These are phyloP conservation scores for Samsoniella hepiali DNA, from an alignment of 2,329 filamentous ascomycete species.

Conservation along the genomic window DNA sequence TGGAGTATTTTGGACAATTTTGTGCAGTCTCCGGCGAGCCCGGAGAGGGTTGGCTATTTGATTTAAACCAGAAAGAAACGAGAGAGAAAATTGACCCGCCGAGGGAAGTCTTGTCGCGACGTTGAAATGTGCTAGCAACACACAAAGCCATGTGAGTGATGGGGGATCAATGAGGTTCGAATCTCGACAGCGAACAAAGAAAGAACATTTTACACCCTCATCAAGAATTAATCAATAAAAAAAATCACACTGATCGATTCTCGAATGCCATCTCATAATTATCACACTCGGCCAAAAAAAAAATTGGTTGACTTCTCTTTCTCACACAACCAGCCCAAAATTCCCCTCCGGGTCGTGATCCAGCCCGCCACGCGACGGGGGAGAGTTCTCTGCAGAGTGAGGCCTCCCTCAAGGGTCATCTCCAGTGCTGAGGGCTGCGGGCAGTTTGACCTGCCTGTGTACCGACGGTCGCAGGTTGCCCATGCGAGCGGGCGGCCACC, in stretches of 20 bases:
- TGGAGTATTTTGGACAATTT: too few species aligned
- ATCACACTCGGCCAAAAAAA: conserved; percentile 24
- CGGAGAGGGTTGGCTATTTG: too few species aligned
- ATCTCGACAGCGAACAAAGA: not conserved
- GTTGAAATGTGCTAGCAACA: too few species aligned
- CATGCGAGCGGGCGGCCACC: conserved; percentile 63
- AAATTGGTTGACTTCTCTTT: conserved; percentile 52
- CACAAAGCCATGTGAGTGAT: too few species aligned
- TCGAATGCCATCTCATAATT: not conserved
- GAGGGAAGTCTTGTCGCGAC: not conserved
- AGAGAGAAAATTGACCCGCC: too few species aligned
- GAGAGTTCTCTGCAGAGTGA: conserved; percentile 71
- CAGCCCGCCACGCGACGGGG: conserved; percentile 68
- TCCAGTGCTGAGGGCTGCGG: conserved; percentile 64
- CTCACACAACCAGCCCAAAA: conserved; percentile 53
- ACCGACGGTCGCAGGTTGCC: conserved; percentile 63
- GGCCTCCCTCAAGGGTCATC: conserved; percentile 66
- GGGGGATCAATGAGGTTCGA: not conserved
- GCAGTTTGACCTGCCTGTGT: conserved; percentile 30
- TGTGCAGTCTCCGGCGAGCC: too few species aligned
- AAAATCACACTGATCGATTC: not conserved
- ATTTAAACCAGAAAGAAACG: not conserved
- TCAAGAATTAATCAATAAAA: too few species aligned
- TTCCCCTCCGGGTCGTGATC: conserved; percentile 61
- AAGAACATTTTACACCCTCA: not conserved